These are phyloP conservation scores for Capronia americana DNA, from an alignment of 2,329 filamentous ascomycete genomes.

Conservation along the genomic window DNA sequence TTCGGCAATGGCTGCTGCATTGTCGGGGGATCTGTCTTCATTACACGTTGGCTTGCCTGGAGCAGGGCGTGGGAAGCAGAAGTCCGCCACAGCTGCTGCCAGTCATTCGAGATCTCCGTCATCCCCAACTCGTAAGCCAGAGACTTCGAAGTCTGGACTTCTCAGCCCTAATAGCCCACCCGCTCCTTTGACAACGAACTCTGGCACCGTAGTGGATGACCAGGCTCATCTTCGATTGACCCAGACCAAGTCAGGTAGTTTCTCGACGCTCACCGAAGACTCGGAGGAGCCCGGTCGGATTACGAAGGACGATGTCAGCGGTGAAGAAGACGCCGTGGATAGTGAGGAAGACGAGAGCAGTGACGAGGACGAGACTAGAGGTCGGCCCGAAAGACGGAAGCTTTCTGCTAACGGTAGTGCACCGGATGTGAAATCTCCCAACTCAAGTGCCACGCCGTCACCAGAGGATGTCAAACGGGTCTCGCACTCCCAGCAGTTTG, in stretches of 20 bases:
- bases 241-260: slow-evolving; percentile 43
- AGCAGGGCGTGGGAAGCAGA: slow-evolving; percentile 36
- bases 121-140: slow-evolving; percentile 34
- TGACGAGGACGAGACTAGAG: slow-evolving; percentile 46
- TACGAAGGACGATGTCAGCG: slow-evolving; percentile 73
- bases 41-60: slow-evolving; percentile 39
- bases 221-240: slow-evolving; percentile 32
- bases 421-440: slow-evolving; percentile 41
- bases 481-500: slow-evolving; percentile 24
- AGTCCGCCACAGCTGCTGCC: slow-evolving; percentile 48
- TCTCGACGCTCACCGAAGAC: slow-evolving; percentile 42
- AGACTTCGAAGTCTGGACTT: slow-evolving; percentile 19
- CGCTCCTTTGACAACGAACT: slow-evolving; percentile 19
- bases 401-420: slow-evolving; percentile 49
- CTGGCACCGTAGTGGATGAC: slow-evolving; percentile 29
- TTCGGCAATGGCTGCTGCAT: slow-evolving; percentile 55
- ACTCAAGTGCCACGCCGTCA: slow-evolving; percentile 22
- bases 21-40: slow-evolving; percentile 50
- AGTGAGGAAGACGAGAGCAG: slow-evolving; percentile 46
- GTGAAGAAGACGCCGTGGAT: slow-evolving; percentile 49
- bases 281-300: slow-evolving; percentile 59
- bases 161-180: slow-evolving; percentile 22
- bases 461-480: slow-evolving; percentile 27
- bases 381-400: slow-evolving; percentile 45
- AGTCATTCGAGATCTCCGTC: slow-evolving; percentile 50